Conservation (phyloP, 2,329 filamentous ascomycete species). For the Exophiala sideris region DNA sequence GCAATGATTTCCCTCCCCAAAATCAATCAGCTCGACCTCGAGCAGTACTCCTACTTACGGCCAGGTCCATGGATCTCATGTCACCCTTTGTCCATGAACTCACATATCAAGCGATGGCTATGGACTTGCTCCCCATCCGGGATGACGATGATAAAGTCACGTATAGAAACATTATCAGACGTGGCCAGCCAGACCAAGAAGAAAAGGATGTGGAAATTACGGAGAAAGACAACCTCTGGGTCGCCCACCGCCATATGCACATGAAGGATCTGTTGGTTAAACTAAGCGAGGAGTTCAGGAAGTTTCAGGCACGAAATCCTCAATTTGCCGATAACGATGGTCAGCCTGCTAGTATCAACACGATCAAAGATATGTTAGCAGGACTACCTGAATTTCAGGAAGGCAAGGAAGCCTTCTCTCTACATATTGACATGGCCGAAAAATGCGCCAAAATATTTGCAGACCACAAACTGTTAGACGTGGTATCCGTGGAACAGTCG, state of each 20-base stretch:
- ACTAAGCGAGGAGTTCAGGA: conserved; percentile 86
- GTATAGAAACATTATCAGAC: conserved; percentile 75
- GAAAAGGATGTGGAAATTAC: conserved; percentile 87
- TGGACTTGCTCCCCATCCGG: conserved; percentile 83
- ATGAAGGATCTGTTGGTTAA: conserved; percentile 98
- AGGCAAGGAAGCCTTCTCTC: conserved; percentile 89
- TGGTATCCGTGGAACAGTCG: conserved; percentile 85
- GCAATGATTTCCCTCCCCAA: conserved; percentile 74
- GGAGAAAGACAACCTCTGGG: conserved; percentile 92
- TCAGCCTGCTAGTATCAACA: conserved; percentile 72
- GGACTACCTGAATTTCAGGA: conserved; percentile 91
- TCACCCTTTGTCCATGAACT: conserved; percentile 91
- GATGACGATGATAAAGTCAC: conserved; percentile 81
- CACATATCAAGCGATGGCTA: conserved; percentile 97
- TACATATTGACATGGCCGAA: conserved; percentile 94
- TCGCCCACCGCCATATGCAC: conserved; percentile 87
- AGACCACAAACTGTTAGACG: conserved; percentile 75
- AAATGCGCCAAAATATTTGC: conserved; percentile 96
- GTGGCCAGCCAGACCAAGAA: conserved; percentile 66
- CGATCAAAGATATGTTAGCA: conserved; percentile 95
- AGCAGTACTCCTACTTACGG: conserved; percentile 79
- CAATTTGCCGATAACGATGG: conserved; percentile 79
- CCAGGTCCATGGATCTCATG: conserved; percentile 87
- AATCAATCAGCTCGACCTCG: conserved; percentile 67
- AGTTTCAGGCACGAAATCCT: conserved; percentile 84